Evolutionary conservation across 257 asterid species (phyloP).

Genomic region (Capsicum chinense): DNA sequence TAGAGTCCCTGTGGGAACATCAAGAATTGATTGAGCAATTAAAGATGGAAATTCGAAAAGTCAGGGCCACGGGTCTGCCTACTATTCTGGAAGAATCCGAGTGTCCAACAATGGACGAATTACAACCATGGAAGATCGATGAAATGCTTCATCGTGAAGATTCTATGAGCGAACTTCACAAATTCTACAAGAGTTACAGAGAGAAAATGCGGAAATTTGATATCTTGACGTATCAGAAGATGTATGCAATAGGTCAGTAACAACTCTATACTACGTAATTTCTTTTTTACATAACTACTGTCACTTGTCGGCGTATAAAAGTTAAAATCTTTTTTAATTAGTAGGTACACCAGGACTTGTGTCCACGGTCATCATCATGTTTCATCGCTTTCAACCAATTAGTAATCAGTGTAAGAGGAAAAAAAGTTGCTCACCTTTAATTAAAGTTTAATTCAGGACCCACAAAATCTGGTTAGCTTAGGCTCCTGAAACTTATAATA

Average conservation of each 20-base stretch:
- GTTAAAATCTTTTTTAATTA: background rate
- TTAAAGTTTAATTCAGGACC: constrained; percentile 40
- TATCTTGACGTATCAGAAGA: constrained; percentile 95
- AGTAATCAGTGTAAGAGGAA: background rate
- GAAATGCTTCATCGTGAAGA: constrained; percentile 67
- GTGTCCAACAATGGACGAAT: constrained; percentile 70
- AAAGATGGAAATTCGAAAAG: constrained; percentile 83
- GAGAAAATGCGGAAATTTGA: constrained; percentile 91
- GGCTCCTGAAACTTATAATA: constrained; percentile 40
- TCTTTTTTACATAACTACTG: background rate
- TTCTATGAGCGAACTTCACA: constrained; percentile 81
- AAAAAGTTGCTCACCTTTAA: constrained; percentile 23
- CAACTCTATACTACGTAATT: background rate
- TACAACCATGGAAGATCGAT: constrained; percentile 93
- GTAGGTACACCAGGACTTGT: constrained; percentile 24
- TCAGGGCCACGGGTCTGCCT: constrained; percentile 83
- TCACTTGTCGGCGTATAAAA: background rate
- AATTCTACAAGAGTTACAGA: constrained; percentile 75
- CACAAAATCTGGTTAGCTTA: constrained; percentile 53
- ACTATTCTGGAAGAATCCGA: constrained; percentile 90
- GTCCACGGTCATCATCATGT: constrained; percentile 28
- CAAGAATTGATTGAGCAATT: constrained; percentile 93
- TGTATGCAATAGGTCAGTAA: constrained; percentile 93
- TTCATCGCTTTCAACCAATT: constrained; percentile 3
- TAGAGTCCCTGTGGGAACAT: constrained; percentile 94